Evolutionary conservation across 2,329 filamentous ascomycete genomes (phyloP).

Genomic region (Exserohilum turcica): DNA sequence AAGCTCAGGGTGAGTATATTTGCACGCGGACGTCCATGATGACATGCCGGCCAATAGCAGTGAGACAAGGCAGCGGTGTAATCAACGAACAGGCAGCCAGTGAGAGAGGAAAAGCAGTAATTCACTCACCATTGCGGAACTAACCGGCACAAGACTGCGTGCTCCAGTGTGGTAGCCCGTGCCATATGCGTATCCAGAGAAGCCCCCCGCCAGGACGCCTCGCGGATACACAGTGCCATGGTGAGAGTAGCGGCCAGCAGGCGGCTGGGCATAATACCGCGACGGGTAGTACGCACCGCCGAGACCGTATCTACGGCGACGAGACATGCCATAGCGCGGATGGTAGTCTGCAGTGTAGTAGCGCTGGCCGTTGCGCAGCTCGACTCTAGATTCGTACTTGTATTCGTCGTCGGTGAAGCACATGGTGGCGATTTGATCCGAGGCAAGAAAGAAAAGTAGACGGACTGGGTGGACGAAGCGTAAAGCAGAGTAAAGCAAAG

Average conservation of each 20-base stretch:
- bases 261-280: slow-evolving; percentile 31
- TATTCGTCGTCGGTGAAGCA: slow-evolving; percentile 30
- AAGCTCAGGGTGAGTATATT: background rate
- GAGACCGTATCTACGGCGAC: slow-evolving; percentile 27
- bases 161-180: slow-evolving; percentile 20
- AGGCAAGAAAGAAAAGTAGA: background rate
- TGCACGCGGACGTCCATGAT: slow-evolving; percentile 1
- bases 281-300: slow-evolving; percentile 36
- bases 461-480: background rate
- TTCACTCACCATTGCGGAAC: slow-evolving; percentile 33
- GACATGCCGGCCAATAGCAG: slow-evolving; percentile 14
- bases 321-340: slow-evolving; percentile 21
- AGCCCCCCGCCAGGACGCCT: background rate
- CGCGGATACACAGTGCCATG: slow-evolving; percentile 3
- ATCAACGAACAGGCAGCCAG: slow-evolving; percentile 7
- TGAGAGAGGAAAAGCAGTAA: slow-evolving; percentile 14
- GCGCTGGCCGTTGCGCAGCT: slow-evolving; percentile 19
- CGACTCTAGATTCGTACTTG: slow-evolving; percentile 21
- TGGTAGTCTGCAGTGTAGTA: slow-evolving; percentile 14
- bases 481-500: slow-evolving; percentile 5
- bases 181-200: slow-evolving; percentile 20
- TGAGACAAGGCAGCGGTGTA: slow-evolving; percentile 20
- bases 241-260: slow-evolving; percentile 14
- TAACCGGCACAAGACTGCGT: slow-evolving; percentile 25
- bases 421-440: slow-evolving; percentile 18